These are phyloP conservation scores for Coccomyxa sp. DNA, from an alignment of 139 green algal genomes.

Conservation along the genomic window DNA sequence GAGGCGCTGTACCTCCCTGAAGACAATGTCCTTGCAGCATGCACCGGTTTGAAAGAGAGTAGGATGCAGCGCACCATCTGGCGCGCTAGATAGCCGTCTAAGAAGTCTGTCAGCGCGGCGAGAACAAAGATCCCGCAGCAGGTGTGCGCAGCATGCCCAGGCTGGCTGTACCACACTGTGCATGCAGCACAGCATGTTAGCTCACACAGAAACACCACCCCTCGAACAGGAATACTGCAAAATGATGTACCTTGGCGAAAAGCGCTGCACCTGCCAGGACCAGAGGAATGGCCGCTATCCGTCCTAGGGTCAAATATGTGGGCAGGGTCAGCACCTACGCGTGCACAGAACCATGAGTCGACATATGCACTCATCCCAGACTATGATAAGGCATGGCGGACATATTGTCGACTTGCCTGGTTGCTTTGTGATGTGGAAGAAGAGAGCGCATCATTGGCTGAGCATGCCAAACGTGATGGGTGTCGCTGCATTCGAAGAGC, in stretches of 20 bases:
- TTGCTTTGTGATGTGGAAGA: too few relatives aligned
- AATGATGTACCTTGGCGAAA: too few relatives aligned
- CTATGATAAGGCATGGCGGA: too few relatives aligned
- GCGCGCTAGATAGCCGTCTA: conserved; percentile 93
- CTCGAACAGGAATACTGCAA: too few relatives aligned
- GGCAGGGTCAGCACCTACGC: conserved; percentile 71
- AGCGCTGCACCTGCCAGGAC: conserved; percentile 47
- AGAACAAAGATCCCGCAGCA: conserved; percentile 66
- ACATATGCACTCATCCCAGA: background rate
- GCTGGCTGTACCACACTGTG: conserved; percentile 57
- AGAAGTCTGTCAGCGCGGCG: conserved; percentile 89
- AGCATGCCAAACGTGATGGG: too few relatives aligned
- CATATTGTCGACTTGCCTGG: too few relatives aligned
- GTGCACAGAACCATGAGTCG: too few relatives aligned
- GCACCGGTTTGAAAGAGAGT: background rate
- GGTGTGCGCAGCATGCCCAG: background rate
- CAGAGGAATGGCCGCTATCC: conserved; percentile 77
- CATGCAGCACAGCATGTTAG: too few relatives aligned
- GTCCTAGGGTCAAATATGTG: conserved; percentile 75
- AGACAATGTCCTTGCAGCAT: background rate
- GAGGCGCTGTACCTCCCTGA: background rate
- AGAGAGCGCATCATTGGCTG: too few relatives aligned
- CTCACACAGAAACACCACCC: too few relatives aligned
- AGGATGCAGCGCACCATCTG: conserved; percentile 41
- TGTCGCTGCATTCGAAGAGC: too few relatives aligned